phyloP scores from a whole-genome alignment of 192 early-diverging fungal species.

The Physocladia obscura region DNA sequence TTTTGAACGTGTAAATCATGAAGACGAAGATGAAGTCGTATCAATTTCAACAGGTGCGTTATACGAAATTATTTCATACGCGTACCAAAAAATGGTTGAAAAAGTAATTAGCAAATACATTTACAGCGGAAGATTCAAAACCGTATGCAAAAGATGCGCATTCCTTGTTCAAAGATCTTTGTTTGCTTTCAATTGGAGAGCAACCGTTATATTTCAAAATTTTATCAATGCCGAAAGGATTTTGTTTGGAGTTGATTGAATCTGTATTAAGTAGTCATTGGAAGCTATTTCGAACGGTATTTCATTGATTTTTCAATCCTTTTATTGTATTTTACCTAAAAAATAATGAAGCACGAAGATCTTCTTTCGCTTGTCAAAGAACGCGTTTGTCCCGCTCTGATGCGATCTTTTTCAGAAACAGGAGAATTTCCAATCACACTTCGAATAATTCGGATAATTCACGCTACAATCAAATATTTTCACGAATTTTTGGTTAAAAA shows the following conservation, averaged over 20 bases:
- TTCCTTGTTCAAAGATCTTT: slow-evolving; percentile 79
- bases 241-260: slow-evolving; percentile 93
- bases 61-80: too few relatives aligned
- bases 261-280: slow-evolving; percentile 79
- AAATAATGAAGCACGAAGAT: slow-evolving; percentile 66
- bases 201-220: slow-evolving; percentile 61
- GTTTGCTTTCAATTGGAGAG: slow-evolving; percentile 70
- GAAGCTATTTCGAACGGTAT: slow-evolving; percentile 71
- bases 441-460: slow-evolving; percentile 78
- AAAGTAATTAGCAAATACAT: too few relatives aligned
- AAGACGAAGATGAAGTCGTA: slow-evolving; percentile 43
- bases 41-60: slow-evolving; percentile 5
- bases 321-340: not conserved
- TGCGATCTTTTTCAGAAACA: slow-evolving; percentile 91
- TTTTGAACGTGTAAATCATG: slow-evolving; percentile 78
- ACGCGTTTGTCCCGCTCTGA: slow-evolving; percentile 83
- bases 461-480: slow-evolving; percentile 77
- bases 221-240: slow-evolving; percentile 57
- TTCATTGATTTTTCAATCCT: not conserved
- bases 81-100: too few relatives aligned
- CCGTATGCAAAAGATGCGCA: slow-evolving; percentile 69
- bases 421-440: slow-evolving; percentile 78
- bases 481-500: slow-evolving; percentile 67
- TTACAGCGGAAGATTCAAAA: too few relatives aligned
- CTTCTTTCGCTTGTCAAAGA: slow-evolving; percentile 73